phyloP scores from a whole-genome alignment of 768 basidiomycete species.

The Paxillus rubicundulus region DNA sequence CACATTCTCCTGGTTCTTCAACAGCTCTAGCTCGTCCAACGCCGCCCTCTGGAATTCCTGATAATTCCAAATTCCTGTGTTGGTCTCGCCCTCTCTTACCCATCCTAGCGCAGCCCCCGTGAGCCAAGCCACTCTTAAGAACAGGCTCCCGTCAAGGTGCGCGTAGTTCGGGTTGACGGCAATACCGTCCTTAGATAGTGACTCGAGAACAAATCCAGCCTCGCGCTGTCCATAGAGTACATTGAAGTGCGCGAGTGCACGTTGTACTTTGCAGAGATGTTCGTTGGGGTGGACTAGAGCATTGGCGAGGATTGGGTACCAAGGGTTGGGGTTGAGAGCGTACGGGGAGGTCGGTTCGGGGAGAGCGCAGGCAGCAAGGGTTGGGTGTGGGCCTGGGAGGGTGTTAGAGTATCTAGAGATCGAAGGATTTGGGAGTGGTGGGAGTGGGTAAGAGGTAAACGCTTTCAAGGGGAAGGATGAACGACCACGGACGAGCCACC shows the following conservation, averaged over 20 bases:
- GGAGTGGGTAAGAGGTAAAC: conserved; percentile 42
- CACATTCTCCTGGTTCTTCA: conserved; percentile 14
- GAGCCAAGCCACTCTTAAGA: conserved; percentile 54
- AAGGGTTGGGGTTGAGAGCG: conserved; percentile 49
- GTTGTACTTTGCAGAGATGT: conserved; percentile 48
- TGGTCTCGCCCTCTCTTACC: conserved; percentile 39
- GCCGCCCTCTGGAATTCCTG: conserved; percentile 28
- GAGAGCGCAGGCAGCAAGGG: conserved; percentile 24
- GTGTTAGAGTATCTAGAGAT: conserved; percentile 24
- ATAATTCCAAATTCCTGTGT: conserved; percentile 28
- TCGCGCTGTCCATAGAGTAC: conserved; percentile 42
- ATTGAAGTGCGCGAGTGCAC: conserved; percentile 48
- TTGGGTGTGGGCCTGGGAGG: conserved; percentile 19
- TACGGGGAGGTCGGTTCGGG: conserved; percentile 34
- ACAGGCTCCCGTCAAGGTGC: conserved; percentile 59
- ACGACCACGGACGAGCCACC: conserved; percentile 59
- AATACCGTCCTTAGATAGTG: conserved; percentile 21
- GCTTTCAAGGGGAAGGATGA: conserved; percentile 45
- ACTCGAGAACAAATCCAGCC: conserved; percentile 32
- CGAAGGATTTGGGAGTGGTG: conserved; percentile 15
- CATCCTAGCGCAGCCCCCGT: conserved; percentile 43
- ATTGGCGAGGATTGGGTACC: conserved; percentile 55
- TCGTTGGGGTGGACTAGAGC: conserved; percentile 59
- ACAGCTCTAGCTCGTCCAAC: conserved; percentile 22
- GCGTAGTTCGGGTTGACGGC: conserved; percentile 46